Evolutionary conservation across 2,329 filamentous ascomycete genomes (phyloP), one percentile per base, ranked within the genome.

Genomic region (Fusarium pseudoanthophilum): DNA sequence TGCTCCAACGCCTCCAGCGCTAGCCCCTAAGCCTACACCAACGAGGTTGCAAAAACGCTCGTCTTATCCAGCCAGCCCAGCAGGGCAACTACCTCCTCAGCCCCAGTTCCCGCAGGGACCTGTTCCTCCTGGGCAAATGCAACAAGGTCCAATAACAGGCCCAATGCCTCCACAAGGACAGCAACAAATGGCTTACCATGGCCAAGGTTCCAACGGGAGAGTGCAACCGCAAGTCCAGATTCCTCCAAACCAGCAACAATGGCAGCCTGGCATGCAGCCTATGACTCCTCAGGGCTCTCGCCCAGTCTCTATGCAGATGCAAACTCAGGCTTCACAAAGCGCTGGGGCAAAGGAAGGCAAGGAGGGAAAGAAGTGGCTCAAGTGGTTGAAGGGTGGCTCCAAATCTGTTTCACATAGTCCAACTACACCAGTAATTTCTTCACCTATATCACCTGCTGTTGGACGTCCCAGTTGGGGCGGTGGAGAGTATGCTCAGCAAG

Each of bases 321-420:
- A 69, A 4, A 49, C 71, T n/a, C 65, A 70, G 49, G 39, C 64
- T 11, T 46, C 59, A 9, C 63, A 70, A 11, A 75, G 73, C 37
- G 71, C 74, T 16, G 71, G 68, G 2, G 64, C 73, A 11, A 78
- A 75, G 39, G 75, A 77, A 45, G 72, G 72, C 18, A 74, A 74
- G 18, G 72, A 69, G 5, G 60, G 68, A 20, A 77, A 76, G 67
- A 77, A 73, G 59, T 78, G 76, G 76, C 45, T 77, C 46, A 78
- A 77, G 39, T 78, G 75, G 69, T 56, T 76, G 43, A 78, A 78
- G 34, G 75, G 73, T 11, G 73, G 76, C 11, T 65, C 65, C 28
- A 78, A 78, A 18, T 64, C 76, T 53, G 64, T 63, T n/a, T 60
- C 67, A 3, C 69, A 67, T 3, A 77, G 67, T 8, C 74, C 75